Conservation (phyloP, 2,329 filamentous ascomycete species). For the Waltergamsia citrina region DNA sequence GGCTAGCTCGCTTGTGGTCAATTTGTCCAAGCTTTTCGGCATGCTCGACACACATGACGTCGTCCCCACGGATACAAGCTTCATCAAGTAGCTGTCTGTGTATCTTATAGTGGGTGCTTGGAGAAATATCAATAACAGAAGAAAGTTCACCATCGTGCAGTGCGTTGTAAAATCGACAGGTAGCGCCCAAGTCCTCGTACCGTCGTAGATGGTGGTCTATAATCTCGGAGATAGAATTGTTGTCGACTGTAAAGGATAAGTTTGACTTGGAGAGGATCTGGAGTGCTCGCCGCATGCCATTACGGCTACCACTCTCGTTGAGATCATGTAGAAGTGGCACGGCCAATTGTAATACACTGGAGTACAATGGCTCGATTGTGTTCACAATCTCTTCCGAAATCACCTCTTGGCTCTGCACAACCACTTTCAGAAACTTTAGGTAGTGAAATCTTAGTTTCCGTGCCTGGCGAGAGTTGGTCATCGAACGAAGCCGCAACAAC, state of each 20-base stretch:
- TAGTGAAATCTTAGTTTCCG: not conserved
- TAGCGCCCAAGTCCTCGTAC: slow-evolving; percentile 9
- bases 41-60: not conserved
- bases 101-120: slow-evolving; percentile 15
- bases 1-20: too few species aligned
- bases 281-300: not conserved
- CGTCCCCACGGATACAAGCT: slow-evolving; percentile 7
- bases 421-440: not conserved
- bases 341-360: not conserved
- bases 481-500: too few species aligned
- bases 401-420: not conserved
- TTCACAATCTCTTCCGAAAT: not conserved
- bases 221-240: not conserved
- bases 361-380: not conserved
- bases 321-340: not conserved
- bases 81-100: slow-evolving; percentile 15
- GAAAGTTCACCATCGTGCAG: slow-evolving; percentile 19
- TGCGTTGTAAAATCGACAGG: slow-evolving; percentile 15
- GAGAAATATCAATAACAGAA: slow-evolving; percentile 7
- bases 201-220: not conserved
- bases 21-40: slow-evolving; percentile 7
- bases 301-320: not conserved
- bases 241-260: not conserved
- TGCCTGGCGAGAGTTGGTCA: too few species aligned
- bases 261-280: not conserved